Conservation (phyloP, 1,284 basidiomycete genomes). For the Moesziomyces sp. region DNA sequence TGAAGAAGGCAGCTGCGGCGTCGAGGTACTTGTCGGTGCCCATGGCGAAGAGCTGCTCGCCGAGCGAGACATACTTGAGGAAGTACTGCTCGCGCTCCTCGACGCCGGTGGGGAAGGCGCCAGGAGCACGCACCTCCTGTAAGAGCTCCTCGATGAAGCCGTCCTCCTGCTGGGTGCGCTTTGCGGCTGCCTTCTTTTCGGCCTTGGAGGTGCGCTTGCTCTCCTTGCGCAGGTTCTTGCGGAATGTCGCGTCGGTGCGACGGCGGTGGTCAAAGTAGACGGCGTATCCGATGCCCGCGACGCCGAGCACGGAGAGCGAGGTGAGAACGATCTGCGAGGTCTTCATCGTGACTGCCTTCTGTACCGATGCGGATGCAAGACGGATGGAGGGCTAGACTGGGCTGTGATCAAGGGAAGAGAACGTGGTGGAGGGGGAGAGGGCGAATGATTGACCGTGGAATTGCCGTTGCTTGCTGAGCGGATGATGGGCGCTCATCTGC, state of each 20-base stretch:
- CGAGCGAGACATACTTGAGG: constrained; percentile 86
- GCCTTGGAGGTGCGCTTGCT: constrained; percentile 73
- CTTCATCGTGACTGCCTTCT: constrained; percentile 38
- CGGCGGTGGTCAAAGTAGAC: constrained; percentile 93
- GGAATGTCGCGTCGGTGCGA: constrained; percentile 85
- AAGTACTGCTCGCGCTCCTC: constrained; percentile 77
- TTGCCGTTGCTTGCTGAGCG: constrained; percentile 5
- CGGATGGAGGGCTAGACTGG: not conserved
- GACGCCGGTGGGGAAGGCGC: constrained; percentile 73
- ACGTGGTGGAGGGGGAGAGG: not conserved
- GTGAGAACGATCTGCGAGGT: constrained; percentile 48
- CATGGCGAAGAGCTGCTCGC: constrained; percentile 83
- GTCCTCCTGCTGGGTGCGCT: constrained; percentile 49
- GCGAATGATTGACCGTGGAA: not conserved
- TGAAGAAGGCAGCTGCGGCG: constrained; percentile 90
- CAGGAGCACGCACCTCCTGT: constrained; percentile 46
- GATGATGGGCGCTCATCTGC: constrained; percentile 18
- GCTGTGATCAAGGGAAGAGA: not conserved
- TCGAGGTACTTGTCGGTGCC: constrained; percentile 72
- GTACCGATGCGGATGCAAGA: not conserved
- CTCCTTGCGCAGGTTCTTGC: constrained; percentile 86
- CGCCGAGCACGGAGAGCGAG: constrained; percentile 51
- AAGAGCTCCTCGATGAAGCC: constrained; percentile 54
- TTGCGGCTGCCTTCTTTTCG: constrained; percentile 70
- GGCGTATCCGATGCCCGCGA: constrained; percentile 62